phyloP scores from a whole-genome alignment of 1,139 yeast species.

The Diutina pseudorugosa region DNA sequence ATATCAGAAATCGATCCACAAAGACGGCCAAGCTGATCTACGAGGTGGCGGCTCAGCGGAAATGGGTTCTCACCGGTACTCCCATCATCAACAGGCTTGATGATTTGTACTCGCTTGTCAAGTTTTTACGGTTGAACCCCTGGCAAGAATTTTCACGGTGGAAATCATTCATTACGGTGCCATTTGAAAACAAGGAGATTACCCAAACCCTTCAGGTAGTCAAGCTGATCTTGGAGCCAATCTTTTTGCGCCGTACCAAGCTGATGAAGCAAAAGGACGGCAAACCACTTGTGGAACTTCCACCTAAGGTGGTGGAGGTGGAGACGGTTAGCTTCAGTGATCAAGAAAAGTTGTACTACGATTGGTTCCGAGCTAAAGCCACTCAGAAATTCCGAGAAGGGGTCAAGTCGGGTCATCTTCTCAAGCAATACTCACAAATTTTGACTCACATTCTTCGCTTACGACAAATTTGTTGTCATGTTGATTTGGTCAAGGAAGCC shows the following conservation, averaged over 20 bases:
- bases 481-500: conserved; percentile 42
- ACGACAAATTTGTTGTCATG: conserved; percentile 84
- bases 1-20: conserved; percentile 68
- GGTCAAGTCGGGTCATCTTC: conserved; percentile 53
- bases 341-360: conserved; percentile 55
- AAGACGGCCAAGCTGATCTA: conserved; percentile 74
- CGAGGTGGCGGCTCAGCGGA: conserved; percentile 49
- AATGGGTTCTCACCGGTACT: conserved; percentile 90
- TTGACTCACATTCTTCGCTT: conserved; percentile 73
- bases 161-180: conserved; percentile 78
- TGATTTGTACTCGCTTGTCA: conserved; percentile 70
- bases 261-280: conserved; percentile 72
- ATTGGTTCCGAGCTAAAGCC: conserved; percentile 60
- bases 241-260: conserved; percentile 76
- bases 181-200: conserved; percentile 65
- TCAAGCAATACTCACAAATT: conserved; percentile 67
- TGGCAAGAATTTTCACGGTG: conserved; percentile 84
- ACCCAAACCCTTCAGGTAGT: conserved; percentile 71
- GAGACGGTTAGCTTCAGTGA: conserved; percentile 57
- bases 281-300: conserved; percentile 60
- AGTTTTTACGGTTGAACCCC: conserved; percentile 69
- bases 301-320: conserved; percentile 60
- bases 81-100: conserved; percentile 86
- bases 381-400: conserved; percentile 54
- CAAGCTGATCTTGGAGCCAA: conserved; percentile 75